A percentile compares a stretch with the other conserved stretches of the same genome.
Conservation (phyloP, 2,329 filamentous ascomycete genomes). For the Cordyceps cateniannulata region DNA sequence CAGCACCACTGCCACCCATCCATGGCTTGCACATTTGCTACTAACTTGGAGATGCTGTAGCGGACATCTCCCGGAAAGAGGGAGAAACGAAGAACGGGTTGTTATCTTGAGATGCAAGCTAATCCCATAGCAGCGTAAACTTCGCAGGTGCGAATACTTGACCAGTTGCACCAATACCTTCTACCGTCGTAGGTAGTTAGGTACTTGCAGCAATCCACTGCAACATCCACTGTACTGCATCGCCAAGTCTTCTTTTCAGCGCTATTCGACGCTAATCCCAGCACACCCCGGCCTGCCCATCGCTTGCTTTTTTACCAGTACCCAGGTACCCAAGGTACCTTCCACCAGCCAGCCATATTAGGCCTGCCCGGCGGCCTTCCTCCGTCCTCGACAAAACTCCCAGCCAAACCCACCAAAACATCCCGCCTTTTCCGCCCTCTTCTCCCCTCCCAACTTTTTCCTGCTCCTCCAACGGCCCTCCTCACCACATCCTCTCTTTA, state of each 20-base stretch:
- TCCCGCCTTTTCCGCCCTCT: constrained; percentile 8
- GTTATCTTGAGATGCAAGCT: not conserved
- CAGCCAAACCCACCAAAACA: constrained; percentile 9
- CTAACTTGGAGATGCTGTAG: not conserved
- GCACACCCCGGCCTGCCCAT: not conserved
- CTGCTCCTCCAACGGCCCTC: not conserved
- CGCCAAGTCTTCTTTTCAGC: constrained; percentile 2
- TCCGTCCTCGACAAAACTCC: not conserved
- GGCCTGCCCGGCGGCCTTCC: too few species aligned
- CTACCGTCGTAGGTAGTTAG: too few species aligned
- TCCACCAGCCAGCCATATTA: not conserved
- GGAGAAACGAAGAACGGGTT: not conserved
- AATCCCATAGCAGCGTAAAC: not conserved
- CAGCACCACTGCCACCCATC: not conserved
- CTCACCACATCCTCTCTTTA: not conserved
- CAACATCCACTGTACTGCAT: constrained; percentile 10
- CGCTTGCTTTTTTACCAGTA: not conserved
- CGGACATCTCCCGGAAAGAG: not conserved
- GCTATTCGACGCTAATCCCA: not conserved
- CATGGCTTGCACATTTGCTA: not conserved
- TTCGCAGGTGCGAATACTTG: not conserved
- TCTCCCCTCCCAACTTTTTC: constrained; percentile 7
- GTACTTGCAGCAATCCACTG: not conserved
- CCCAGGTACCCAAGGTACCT: not conserved
- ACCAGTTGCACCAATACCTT: too few species aligned